Evolutionary conservation across 2,329 filamentous ascomycete species (phyloP), one percentile per base, ranked within the genome.

Genomic region (Trichoderma oligosporum): DNA sequence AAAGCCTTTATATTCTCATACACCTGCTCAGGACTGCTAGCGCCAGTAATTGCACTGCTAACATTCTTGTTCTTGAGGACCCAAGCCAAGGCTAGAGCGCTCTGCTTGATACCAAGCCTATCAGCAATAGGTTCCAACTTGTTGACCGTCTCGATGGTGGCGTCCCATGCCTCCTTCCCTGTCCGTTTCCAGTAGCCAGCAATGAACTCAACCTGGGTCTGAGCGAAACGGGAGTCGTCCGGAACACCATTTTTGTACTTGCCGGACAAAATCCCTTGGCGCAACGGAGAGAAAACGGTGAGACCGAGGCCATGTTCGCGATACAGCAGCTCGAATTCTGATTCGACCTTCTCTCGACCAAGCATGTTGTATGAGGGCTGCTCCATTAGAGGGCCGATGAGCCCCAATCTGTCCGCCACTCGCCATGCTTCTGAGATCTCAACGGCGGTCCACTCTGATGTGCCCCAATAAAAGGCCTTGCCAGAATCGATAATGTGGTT

Each of bases 401-500:
- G 74, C 12, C 79, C 76, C 7, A 87, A 76, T 61, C 76, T 78
- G 62, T 86, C 82, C 31, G 85, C 82, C 60, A 82, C 76, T 12
- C 81, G 74, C 75, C 81, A 83, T 0, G 85, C 85, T 58, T 82
- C 77, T 5, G 80, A 78, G 66, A 88, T 87, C 73, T 87, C 84
- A 58, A 81, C 79, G 41, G 85, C 82, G 60, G 76, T 78, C 84
- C 85, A 88, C 69, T 87, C 83, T 0, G 82, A 86, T 0, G 84
- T 88, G 39, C 84, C 85, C 84, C 84, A 87, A 75, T 88, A 87
- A 61, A 89, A 82, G 2, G 83, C 82, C 72, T 87, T 84, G 62
- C 86, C 86, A 0, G 77, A 78, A 69, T 84, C 76, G 68, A 89
- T 87, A 53, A 89, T 72, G 69, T 87, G 78, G 74, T 88, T 88